Base-by-base conservation (phyloP, 2,329 filamentous ascomycete species). In the Fusarium verrucosum region DNA sequence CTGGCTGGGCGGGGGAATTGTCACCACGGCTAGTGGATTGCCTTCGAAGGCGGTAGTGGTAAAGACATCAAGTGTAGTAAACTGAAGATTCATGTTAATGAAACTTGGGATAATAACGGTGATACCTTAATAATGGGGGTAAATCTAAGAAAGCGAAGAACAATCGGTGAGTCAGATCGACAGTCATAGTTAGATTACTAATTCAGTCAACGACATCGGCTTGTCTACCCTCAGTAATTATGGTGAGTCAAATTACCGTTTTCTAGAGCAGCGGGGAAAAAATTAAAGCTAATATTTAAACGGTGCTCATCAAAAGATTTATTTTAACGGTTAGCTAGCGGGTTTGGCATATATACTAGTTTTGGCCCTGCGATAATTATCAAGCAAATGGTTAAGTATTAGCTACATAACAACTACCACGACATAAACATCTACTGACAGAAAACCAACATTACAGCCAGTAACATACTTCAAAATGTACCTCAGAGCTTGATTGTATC, bases 1-100 rank as follows among this genome's bases (percentile, higher is more conserved):
- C 1, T 50, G 47, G n/a, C 60, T 61, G n/a, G 38, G 60, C 10
- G 76, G 59, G 2, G 83, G 83, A 50, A 88, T 76, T 33, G 80
- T 77, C 51, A 89, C 82, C 10, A 89, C 78, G 9, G 85, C 86
- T 11, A 89, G 80, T 2, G 85, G 86, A 66, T 88, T 88, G 61
- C 87, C 87, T 19, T 76, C 67, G 71, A 81, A 85, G 33, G 76
- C 76, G 0, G 74, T 79, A n/a, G 74, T 72, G 30, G 84, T 86
- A 72, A 87, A 87, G 73, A 87, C 84, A 68, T 87, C 84, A 59
- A 86, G 78, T 33, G 84, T 87, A 32, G 79, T 73, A 64, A 83
- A 86, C 10, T 76, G 60, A 23, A 84, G 77, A 25, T 73, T 73
- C 71, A 76, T 76, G 8, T 37, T 61, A 3, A 4, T 8, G 4